phyloP scores from a whole-genome alignment of 192 early-diverging fungal genomes.

The Umbelopsis ramanniana region DNA sequence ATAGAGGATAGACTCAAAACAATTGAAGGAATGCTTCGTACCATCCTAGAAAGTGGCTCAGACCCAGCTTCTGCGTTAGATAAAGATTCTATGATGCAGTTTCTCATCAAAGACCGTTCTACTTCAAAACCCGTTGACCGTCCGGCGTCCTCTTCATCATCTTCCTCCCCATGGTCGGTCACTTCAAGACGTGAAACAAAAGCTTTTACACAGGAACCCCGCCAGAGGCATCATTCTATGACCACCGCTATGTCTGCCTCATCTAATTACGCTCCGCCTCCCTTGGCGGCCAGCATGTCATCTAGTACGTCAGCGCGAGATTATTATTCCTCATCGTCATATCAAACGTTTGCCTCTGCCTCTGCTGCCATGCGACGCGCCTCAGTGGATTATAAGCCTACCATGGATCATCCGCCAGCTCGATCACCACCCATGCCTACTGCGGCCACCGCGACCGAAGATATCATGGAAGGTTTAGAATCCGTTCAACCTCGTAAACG shows the following conservation, averaged over 20 bases:
- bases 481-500: constrained; percentile 8
- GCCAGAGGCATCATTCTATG: constrained; percentile 9
- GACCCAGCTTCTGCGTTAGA: neutral
- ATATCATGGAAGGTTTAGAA: constrained; percentile 20
- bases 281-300: constrained; percentile 13
- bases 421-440: neutral
- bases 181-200: neutral
- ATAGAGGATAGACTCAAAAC: constrained; percentile 44
- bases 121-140: neutral
- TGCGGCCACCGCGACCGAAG: neutral
- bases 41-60: constrained; percentile 31
- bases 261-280: neutral
- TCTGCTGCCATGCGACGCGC: neutral
- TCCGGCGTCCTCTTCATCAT: neutral
- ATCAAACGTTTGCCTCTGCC: constrained; percentile 8
- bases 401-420: neutral
- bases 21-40: constrained; percentile 44
- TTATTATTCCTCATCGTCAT: neutral
- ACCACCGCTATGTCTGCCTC: constrained; percentile 6
- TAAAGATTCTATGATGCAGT: constrained; percentile 21
- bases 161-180: neutral
- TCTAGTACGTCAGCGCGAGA: constrained; percentile 13
- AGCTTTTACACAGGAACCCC: neutral
- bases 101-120: neutral
- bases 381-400: constrained; percentile 2